Evolutionary conservation across 257 asterid genomes (phyloP), one percentile per base, ranked within the genome.

Genomic region (Asclepias syriaca): DNA sequence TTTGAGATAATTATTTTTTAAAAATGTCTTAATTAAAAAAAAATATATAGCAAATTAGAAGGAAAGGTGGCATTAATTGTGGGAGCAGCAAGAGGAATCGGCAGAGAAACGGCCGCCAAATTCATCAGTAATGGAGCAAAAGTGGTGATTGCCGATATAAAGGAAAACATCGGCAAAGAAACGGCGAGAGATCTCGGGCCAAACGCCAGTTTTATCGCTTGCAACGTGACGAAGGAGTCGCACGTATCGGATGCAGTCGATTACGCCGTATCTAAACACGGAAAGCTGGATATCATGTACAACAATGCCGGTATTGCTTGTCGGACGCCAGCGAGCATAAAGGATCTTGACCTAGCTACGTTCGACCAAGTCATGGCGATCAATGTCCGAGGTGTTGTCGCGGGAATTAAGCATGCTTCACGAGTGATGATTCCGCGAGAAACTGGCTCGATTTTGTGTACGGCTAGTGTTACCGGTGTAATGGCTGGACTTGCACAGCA

Each of bases 261-360:
- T 76, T 85, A 69, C 85, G 16, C 95, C 11, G 68, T 94, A 67
- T 82, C 97, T 49, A 64, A 55, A 32, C 85, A 86, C 54, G 89
- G 89, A 34, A 86, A 74, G 1, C 91, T 93, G 27, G 99, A 94
- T 79, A 83, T 89, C 66, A 87, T 94, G 97, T 86, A 85, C 87
- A 94, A 91, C 83, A 94, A 94, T 27, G 97, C 97, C 0, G 99
- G 99, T 73, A 67, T 91, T 0, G 89, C 97, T 2, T 91, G 99
- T 72, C 90, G 79, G 19, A 88, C 96, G 0, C 89, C 97, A 2
- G 85, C 81, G 4, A 83, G 84, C 83, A 81, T 94, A 37, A 83
- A 61, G 0, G 93, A 89, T 72, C 93, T 94, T 5, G 93, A 94
- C 79, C 82, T 89, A 22, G 78, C 82, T 27, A 11, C 79, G 0